These are phyloP conservation scores for Penicillium mononematosum DNA, from an alignment of 495 filamentous ascomycete genomes.

Conservation along the genomic window DNA sequence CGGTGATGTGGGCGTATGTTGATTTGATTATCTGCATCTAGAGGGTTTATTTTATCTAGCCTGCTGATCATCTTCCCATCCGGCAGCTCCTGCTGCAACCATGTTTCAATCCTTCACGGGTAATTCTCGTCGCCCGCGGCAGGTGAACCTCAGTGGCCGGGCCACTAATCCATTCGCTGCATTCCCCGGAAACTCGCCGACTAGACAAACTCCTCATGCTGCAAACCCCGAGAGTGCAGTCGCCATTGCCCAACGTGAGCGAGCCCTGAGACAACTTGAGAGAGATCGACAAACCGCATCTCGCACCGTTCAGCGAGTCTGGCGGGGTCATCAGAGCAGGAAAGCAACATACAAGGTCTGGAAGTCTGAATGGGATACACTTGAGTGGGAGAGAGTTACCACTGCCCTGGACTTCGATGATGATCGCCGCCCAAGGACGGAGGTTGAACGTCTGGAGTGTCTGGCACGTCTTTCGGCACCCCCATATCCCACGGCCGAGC, in stretches of 20 bases:
- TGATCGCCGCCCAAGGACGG: conserved; percentile 2
- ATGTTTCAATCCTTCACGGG: conserved; percentile 96
- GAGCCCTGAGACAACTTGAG: conserved; percentile 75
- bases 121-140: conserved; percentile 75
- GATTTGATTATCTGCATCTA: conserved; percentile 19
- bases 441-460: conserved; percentile 16
- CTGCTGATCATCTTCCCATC: neutral
- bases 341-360: conserved; percentile 54
- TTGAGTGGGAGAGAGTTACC: conserved; percentile 29
- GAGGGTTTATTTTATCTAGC: conserved; percentile 13
- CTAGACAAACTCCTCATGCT: conserved; percentile 41
- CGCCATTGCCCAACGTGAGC: conserved; percentile 81
- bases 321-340: conserved; percentile 75
- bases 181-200: conserved; percentile 34
- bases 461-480: conserved; percentile 25
- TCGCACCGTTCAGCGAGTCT: conserved; percentile 72
- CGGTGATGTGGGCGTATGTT: conserved; percentile 18
- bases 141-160: conserved; percentile 92
- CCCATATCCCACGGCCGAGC: conserved; percentile 49
- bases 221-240: conserved; percentile 71
- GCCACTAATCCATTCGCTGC: conserved; percentile 72
- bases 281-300: conserved; percentile 73
- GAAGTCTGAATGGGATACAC: conserved; percentile 67
- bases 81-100: conserved; percentile 18
- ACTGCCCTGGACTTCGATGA: conserved; percentile 18